phyloP scores from a whole-genome alignment of 1,284 basidiomycete species.

The Tremellales sp. region DNA sequence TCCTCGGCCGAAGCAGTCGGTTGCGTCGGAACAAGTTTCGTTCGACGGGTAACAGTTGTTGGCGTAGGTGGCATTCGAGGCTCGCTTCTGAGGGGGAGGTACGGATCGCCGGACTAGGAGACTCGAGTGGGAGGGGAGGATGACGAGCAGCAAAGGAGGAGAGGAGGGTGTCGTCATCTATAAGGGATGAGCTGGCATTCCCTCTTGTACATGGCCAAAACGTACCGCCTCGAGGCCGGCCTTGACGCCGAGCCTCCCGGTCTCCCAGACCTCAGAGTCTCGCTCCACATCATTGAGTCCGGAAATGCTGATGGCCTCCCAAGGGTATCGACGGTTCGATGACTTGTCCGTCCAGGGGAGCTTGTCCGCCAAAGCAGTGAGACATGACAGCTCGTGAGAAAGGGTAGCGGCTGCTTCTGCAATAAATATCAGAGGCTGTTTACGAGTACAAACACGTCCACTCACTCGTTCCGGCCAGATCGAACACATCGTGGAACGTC shows the following conservation, averaged over 20 bases:
- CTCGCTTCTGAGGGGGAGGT: conserved; percentile 1
- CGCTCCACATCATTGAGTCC: conserved; percentile 27
- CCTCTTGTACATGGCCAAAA: background rate
- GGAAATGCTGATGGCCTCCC: conserved; percentile 44
- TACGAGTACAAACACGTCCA: background rate
- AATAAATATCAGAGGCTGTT: background rate
- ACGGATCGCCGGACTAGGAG: background rate
- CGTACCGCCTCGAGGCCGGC: conserved; percentile 42
- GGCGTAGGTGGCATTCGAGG: conserved; percentile 15
- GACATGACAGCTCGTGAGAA: conserved; percentile 40
- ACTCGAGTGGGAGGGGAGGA: conserved; percentile 24
- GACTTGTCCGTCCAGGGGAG: conserved; percentile 32
- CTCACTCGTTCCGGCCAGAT: conserved; percentile 38
- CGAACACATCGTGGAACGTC: conserved; percentile 35
- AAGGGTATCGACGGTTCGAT: conserved; percentile 13
- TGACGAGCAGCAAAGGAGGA: conserved; percentile 43
- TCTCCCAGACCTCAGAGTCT: conserved; percentile 34
- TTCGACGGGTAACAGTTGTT: conserved; percentile 34
- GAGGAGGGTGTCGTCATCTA: conserved; percentile 42
- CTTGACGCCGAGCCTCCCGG: conserved; percentile 35
- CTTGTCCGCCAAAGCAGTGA: conserved; percentile 41
- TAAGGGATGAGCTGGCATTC: background rate
- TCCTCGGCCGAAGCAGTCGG: conserved; percentile 35
- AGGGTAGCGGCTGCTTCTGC: conserved; percentile 38
- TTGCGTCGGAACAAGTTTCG: conserved; percentile 29